Evolutionary conservation across 2,329 filamentous ascomycete genomes (phyloP), one percentile per base, ranked within the genome.

Genomic region (Nannizziopsis barbatae): DNA sequence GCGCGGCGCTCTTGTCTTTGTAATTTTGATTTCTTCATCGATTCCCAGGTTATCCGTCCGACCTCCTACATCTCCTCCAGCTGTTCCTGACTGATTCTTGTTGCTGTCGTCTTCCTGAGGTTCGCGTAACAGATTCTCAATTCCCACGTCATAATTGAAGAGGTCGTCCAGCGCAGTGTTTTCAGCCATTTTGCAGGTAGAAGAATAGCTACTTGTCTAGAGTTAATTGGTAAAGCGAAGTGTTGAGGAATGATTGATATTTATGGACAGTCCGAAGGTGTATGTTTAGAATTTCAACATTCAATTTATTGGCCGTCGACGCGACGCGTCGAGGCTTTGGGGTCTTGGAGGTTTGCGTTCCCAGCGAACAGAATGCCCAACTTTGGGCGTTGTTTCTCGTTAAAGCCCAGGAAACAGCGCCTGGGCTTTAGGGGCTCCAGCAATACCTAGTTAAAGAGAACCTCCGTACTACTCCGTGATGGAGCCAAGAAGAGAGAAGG

Each of bases 21-120:
- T 78, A 3, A 95, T 75, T 48, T 86, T 82, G 46, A 98, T 77
- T 58, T 94, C 86, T 60, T 93, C 80, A 55, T 96, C 89, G 49
- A 95, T 80, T 40, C 89, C 88, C 2, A 94, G 68, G 0, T 73
- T 72, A 56, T 76, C 75, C 53, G 71, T 74, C 17, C 69, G 62
- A 46, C 64, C 70, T 15, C 68, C 71, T n/a, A 45, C 41, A 15
- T 50, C 18, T 47, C 58, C 39, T 49, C 47, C 30, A 53, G 45
- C 38, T 51, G 47, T 51, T 47, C 57, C 31, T 52, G 43, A 12
- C 56, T 37, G 15, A n/a, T 37, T 18, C 11, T 38, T 47, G 8
- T 43, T 37, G 12, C 32, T 47, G n/a, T 38, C 31, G 9, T 48
- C 44, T 42, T 53, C 45, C 11, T 52, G 47, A 11, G 45, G 65